A percentile compares a stretch with the other conserved stretches of the same genome.
These are phyloP conservation scores for Trichocladium antarcticum DNA, from an alignment of 495 filamentous ascomycete genomes.

Conservation along the genomic window DNA sequence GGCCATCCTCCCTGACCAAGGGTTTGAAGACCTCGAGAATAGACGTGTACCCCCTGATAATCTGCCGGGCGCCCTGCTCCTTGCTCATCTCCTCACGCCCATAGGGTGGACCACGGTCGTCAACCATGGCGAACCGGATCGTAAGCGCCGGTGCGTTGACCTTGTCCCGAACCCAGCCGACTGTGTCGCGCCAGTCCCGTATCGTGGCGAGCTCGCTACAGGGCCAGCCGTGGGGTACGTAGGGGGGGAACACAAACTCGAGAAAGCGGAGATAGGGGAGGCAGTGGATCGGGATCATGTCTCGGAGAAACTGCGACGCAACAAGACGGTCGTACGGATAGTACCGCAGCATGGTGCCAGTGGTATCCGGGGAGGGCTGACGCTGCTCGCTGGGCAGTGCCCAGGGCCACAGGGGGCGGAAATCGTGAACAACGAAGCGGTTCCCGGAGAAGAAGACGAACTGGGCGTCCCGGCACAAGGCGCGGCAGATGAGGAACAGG, in stretches of 20 bases:
- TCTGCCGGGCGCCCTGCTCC: not conserved
- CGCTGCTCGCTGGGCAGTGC: not conserved
- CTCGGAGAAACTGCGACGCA: not conserved
- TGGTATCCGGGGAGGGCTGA: not conserved
- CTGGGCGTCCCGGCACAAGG: constrained; percentile 2
- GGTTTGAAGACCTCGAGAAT: not conserved
- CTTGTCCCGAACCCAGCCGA: constrained; percentile 1
- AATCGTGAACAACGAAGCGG: constrained; percentile 7
- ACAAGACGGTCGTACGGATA: not conserved
- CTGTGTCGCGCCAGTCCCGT: constrained; percentile 1
- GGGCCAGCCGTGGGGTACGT: not conserved
- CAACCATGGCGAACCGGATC: constrained; percentile 5
- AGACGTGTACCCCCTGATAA: not conserved
- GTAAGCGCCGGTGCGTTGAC: constrained; percentile 4
- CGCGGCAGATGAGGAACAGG: constrained; percentile 3
- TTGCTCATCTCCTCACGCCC: not conserved
- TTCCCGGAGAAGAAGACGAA: constrained; percentile 9
- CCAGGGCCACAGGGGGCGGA: not conserved
- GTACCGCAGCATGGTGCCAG: not conserved
- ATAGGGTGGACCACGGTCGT: not conserved
- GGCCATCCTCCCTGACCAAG: not conserved
- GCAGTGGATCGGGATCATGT: not conserved
- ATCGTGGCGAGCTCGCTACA: not conserved
- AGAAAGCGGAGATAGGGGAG: constrained; percentile 2
- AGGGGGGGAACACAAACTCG: constrained; percentile 3